Percentiles rank a stretch among this genome's conserved stretches.
phyloP scores from a whole-genome alignment of 768 basidiomycete genomes.

The Hortiboletus flavorubellus region DNA sequence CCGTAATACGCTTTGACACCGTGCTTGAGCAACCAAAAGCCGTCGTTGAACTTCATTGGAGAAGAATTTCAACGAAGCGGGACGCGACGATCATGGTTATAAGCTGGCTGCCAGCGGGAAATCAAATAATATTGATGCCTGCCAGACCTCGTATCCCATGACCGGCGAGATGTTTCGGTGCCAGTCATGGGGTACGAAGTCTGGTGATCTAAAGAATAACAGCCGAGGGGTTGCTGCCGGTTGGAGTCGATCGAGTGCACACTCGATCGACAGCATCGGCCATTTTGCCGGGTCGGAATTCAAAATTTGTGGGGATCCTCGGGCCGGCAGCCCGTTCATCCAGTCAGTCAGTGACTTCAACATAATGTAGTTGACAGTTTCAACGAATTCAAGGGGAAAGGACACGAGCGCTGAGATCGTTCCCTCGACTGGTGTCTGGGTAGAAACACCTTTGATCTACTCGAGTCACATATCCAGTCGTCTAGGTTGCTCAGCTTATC shows the following conservation, averaged over 20 bases:
- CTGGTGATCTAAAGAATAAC: neutral
- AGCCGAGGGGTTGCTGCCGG: no score
- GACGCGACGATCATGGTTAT: neutral
- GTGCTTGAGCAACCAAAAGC: conserved; percentile 64
- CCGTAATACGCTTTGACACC: conserved; percentile 61
- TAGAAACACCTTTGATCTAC: conserved; percentile 62
- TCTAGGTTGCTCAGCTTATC: conserved; percentile 52
- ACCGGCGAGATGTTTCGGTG: neutral
- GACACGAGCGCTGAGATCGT: conserved; percentile 3
- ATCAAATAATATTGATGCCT: neutral
- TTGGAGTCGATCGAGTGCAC: no score
- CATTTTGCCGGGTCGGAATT: no score
- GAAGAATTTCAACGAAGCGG: neutral
- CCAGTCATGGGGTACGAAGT: neutral
- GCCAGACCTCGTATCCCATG: neutral
- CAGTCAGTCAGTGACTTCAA: neutral
- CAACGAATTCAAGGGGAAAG: neutral
- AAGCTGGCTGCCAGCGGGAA: neutral
- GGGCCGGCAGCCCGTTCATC: neutral
- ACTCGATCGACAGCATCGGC: no score
- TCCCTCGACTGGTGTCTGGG: conserved; percentile 40
- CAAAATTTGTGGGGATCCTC: neutral
- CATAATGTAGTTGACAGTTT: neutral
- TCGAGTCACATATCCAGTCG: conserved; percentile 55
- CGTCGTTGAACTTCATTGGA: conserved; percentile 70